Evolutionary conservation across 1,284 basidiomycete species (phyloP), one percentile per base, ranked within the genome.

Genomic region (Albatrellus sp.): DNA sequence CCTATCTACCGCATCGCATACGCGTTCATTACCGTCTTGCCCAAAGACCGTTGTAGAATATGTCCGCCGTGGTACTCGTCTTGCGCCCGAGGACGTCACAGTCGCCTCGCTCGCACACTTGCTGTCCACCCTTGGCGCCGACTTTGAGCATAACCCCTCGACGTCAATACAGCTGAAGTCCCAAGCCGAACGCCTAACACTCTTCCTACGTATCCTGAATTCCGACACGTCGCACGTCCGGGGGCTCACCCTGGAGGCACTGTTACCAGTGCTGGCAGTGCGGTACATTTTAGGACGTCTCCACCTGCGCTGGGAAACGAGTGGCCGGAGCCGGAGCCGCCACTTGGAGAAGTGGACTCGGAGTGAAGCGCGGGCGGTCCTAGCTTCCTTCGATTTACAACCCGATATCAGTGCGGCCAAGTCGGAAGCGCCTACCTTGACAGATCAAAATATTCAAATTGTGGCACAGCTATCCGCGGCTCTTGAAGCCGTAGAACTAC

Each of bases 281-380:
- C 71, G 85, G 33, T 82, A 77, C 73, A 67, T 81, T 7, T 60
- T 78, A 2, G 63, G 54, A 19, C 69, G 60, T 1, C 59, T 79
- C 33, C 68, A 75, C 48, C 50, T 53, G 3, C 70, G 80, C 16
- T 71, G 74, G 31, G 52, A 64, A 44, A 74, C 72, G 50, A 64
- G 57, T 16, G 61, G 52, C 0, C 57, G 60, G 16, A 73, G 62
- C 49, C 75, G 69, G 52, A 75, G 75, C 16, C 67, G 72, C 29
- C 70, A 77, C 48, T 67, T 67, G 48, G 80, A 81, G 55, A 69
- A 70, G 40, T 91, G 88, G 88, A 80, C 77, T 1, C 64, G 61
- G 41, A 61, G 58, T 12, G 89, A 91, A 57, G 77, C 75, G 2
- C 65, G 60, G 3, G 76, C 77, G n/a, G 70, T 86, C 50, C 64